Conservation (phyloP, 306 rosid species). For the Rubus idaeus region DNA sequence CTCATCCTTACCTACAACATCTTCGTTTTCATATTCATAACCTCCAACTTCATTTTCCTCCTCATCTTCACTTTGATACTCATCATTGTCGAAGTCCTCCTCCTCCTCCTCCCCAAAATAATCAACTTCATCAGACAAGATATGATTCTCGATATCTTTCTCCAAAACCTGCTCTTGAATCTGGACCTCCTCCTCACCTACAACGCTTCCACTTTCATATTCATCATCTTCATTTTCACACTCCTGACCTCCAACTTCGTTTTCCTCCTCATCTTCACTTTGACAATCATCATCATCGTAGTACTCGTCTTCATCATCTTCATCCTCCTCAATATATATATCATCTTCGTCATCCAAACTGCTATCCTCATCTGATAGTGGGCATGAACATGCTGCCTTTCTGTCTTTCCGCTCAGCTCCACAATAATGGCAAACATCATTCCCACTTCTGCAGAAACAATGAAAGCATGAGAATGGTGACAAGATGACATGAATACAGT, state of each 20-base stretch:
- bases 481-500: background rate
- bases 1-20: no score
- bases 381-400: slow-evolving; percentile 63
- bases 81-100: background rate
- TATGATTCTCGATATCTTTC: no score
- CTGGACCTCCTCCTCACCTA: no score
- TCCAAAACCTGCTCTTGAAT: no score
- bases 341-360: background rate
- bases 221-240: background rate
- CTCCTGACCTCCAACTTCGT: background rate
- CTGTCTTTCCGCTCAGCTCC: slow-evolving; percentile 80
- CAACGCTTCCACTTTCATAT: no score
- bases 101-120: background rate
- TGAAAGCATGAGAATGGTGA: background rate
- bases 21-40: background rate
- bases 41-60: background rate
- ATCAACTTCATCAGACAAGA: background rate
- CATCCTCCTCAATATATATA: background rate
- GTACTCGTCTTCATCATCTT: background rate
- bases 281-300: background rate
- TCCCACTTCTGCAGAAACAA: slow-evolving; percentile 2
- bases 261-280: background rate
- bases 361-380: slow-evolving; percentile 64
- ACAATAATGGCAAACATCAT: slow-evolving; percentile 53
- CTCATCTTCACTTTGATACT: background rate